Evolutionary conservation across 2,329 filamentous ascomycete genomes (phyloP).

Genomic region (Zalaria sp.): DNA sequence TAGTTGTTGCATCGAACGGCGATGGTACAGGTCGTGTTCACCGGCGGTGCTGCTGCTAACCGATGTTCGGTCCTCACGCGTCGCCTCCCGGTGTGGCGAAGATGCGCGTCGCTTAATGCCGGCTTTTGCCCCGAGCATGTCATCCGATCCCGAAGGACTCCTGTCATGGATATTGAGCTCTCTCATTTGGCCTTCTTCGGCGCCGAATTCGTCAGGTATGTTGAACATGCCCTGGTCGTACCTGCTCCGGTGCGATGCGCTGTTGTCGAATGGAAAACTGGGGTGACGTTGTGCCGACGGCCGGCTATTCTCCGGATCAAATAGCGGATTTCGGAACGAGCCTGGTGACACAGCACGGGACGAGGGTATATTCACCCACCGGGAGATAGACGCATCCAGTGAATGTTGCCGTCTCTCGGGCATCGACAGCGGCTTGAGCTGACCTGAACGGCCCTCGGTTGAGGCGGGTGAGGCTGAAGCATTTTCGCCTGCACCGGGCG

Average conservation of each 20-base stretch:
- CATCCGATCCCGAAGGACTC: slow-evolving; percentile 30
- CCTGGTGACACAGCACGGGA: slow-evolving; percentile 29
- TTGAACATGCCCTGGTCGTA: slow-evolving; percentile 47
- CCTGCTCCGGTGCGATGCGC: slow-evolving; percentile 43
- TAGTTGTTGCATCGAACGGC: slow-evolving; percentile 41
- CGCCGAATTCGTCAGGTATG: slow-evolving; percentile 32
- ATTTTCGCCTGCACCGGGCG: slow-evolving; percentile 13
- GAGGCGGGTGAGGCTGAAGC: slow-evolving; percentile 21
- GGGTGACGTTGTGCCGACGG: slow-evolving; percentile 22
- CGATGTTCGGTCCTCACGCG: slow-evolving; percentile 30
- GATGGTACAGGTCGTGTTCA: slow-evolving; percentile 35
- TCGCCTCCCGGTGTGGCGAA: slow-evolving; percentile 44
- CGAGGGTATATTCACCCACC: slow-evolving; percentile 21
- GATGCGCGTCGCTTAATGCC: slow-evolving; percentile 52
- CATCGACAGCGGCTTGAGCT: slow-evolving; percentile 30
- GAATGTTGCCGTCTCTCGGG: slow-evolving; percentile 25
- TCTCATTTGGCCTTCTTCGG: slow-evolving; percentile 39
- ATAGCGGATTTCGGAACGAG: slow-evolving; percentile 28
- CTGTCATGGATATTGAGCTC: slow-evolving; percentile 41
- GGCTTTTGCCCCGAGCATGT: slow-evolving; percentile 28
- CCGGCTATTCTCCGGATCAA: slow-evolving; percentile 14
- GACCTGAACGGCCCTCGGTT: slow-evolving; percentile 26
- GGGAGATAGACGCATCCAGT: slow-evolving; percentile 24
- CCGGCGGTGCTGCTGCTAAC: slow-evolving; percentile 27
- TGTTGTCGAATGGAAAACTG: slow-evolving; percentile 24